phyloP scores from a whole-genome alignment of 1,284 basidiomycete species.

The Marasmius fiardii region DNA sequence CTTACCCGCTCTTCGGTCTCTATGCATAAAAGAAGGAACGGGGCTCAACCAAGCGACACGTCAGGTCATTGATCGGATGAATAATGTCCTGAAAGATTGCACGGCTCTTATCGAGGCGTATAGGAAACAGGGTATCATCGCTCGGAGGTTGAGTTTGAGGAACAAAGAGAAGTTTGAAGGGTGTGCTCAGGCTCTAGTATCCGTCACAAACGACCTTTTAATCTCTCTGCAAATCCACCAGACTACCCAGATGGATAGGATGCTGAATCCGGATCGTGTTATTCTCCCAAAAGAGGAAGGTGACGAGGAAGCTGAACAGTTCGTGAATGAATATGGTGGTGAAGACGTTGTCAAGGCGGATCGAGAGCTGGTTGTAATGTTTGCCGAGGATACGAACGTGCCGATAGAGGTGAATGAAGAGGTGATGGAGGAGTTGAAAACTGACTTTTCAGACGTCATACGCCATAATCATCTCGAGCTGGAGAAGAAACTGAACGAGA shows the following conservation, averaged over 20 bases:
- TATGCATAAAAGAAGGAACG: background rate
- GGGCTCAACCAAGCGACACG: slow-evolving; percentile 19
- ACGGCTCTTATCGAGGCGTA: slow-evolving; percentile 30
- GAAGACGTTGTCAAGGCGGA: slow-evolving; percentile 29
- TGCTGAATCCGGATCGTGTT: slow-evolving; percentile 20
- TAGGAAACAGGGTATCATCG: slow-evolving; percentile 28
- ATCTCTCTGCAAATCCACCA: slow-evolving; percentile 38
- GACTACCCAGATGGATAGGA: slow-evolving; percentile 29
- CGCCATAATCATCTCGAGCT: slow-evolving; percentile 26
- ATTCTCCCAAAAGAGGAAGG: slow-evolving; percentile 31
- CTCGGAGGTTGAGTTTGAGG: slow-evolving; percentile 29
- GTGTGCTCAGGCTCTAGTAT: slow-evolving; percentile 24
- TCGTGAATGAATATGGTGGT: slow-evolving; percentile 30
- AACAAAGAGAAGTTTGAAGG: slow-evolving; percentile 28
- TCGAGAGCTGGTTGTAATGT: slow-evolving; percentile 30
- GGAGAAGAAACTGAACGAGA: slow-evolving; percentile 29
- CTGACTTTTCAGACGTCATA: slow-evolving; percentile 28
- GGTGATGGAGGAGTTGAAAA: slow-evolving; percentile 33
- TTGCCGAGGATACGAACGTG: slow-evolving; percentile 30
- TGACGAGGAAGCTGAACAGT: slow-evolving; percentile 29
- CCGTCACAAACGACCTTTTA: slow-evolving; percentile 32
- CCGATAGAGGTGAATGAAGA: slow-evolving; percentile 26
- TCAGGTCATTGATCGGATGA: slow-evolving; percentile 24
- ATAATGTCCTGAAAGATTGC: slow-evolving; percentile 18
- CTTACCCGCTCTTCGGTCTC: slow-evolving; percentile 23